Evolutionary conservation across 208 protist genomes (phyloP).

Genomic region (Trypanosoma platydactyli): DNA sequence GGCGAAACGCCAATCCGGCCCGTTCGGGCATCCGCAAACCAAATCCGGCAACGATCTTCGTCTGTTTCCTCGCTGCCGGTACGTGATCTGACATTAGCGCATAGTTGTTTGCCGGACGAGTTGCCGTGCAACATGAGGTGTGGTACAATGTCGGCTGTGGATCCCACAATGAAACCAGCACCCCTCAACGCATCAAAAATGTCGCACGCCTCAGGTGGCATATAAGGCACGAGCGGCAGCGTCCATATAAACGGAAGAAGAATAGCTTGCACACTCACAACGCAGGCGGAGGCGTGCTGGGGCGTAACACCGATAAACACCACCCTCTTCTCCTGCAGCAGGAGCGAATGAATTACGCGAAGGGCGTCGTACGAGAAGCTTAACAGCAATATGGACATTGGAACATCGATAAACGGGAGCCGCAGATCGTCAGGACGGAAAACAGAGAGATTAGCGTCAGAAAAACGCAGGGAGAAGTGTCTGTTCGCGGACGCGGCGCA

Average conservation of each 20-base stretch:
- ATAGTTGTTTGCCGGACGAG: constrained; percentile 6
- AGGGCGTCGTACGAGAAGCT: constrained; percentile 73
- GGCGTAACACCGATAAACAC: constrained; percentile 69
- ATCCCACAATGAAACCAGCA: constrained; percentile 53
- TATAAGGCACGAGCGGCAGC: constrained; percentile 57
- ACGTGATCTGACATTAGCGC: constrained; percentile 1
- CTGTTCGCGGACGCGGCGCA: constrained; percentile 7
- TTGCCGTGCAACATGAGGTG: constrained; percentile 45
- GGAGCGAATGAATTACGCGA: constrained; percentile 65
- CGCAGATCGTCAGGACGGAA: constrained; percentile 43
- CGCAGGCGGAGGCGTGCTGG: constrained; percentile 79
- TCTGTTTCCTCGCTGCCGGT: constrained; percentile 2
- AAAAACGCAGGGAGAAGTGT: constrained; percentile 22
- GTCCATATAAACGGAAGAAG: constrained; percentile 61
- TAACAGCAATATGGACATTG: constrained; percentile 48
- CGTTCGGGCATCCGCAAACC: constrained; percentile 73
- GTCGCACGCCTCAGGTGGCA: constrained; percentile 36
- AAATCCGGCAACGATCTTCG: constrained; percentile 31
- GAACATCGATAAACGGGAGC: constrained; percentile 47
- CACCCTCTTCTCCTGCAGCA: constrained; percentile 58
- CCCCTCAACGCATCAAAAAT: constrained; percentile 9
- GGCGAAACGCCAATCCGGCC: constrained; percentile 53
- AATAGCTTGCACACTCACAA: constrained; percentile 56
- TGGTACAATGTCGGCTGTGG: constrained; percentile 59
- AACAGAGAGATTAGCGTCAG: constrained; percentile 22